These are phyloP conservation scores for Suillus fuscotomentosus DNA, from an alignment of 768 basidiomycete genomes.

Conservation along the genomic window DNA sequence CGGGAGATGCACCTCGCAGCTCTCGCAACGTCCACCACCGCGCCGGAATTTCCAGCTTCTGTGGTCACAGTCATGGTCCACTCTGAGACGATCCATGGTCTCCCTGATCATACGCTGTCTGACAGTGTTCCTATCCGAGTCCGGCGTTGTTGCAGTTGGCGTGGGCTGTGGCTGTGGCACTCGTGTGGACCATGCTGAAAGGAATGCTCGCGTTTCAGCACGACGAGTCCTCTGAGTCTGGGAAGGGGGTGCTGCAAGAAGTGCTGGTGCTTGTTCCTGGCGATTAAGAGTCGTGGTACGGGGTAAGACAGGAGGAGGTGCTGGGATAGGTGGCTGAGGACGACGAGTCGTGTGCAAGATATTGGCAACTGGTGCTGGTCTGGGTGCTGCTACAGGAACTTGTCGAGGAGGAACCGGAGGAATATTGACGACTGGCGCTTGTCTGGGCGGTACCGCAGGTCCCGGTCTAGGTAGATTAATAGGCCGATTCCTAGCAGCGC, in stretches of 20 bases:
- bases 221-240: not conserved
- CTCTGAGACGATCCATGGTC: constrained; percentile 39
- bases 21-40: constrained; percentile 47
- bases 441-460: constrained; percentile 2
- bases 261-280: constrained; percentile 1
- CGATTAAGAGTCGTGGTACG: not conserved
- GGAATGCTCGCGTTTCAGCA: not conserved
- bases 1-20: constrained; percentile 39
- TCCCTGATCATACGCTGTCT: constrained; percentile 25
- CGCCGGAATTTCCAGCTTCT: constrained; percentile 42
- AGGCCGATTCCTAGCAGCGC: not conserved
- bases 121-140: not conserved
- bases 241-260: constrained; percentile 6
- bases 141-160: not conserved
- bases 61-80: constrained; percentile 53
- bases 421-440: not conserved
- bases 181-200: not conserved
- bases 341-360: not conserved
- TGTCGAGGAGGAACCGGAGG: not conserved
- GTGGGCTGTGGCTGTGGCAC: not conserved
- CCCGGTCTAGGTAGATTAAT: not conserved
- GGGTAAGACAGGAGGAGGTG: not conserved
- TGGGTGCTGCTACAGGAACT: constrained; percentile 1
- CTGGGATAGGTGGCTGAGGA: not conserved
- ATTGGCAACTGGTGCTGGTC: not conserved